These are phyloP conservation scores for Pichia gijzeniarum DNA, from an alignment of 805 yeast genomes.

Conservation along the genomic window DNA sequence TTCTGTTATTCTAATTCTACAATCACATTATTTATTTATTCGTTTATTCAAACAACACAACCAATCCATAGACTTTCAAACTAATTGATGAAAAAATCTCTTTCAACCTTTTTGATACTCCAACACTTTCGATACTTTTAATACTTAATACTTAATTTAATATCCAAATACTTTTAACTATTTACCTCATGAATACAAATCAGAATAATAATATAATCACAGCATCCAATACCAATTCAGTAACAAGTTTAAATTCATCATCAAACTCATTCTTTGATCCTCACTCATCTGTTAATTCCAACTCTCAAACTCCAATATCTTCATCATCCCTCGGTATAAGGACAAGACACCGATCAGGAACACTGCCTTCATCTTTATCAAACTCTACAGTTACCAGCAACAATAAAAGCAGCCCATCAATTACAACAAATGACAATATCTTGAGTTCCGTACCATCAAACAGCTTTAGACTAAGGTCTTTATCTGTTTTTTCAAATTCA, in stretches of 20 bases:
- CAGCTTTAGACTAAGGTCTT: background rate
- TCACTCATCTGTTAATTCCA: background rate
- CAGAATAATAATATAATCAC: background rate
- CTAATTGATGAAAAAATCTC: too few relatives aligned
- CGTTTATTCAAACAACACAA: too few relatives aligned
- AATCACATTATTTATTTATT: too few relatives aligned
- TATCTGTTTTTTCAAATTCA: background rate
- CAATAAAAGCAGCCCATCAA: background rate
- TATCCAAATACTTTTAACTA: too few relatives aligned
- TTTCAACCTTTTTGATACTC: too few relatives aligned
- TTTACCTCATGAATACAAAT: background rate
- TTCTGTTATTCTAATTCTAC: too few relatives aligned
- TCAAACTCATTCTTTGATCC: background rate
- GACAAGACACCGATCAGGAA: conserved; percentile 70
- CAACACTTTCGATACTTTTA: too few relatives aligned
- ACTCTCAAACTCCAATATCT: background rate
- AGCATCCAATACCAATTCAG: background rate
- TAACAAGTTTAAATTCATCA: background rate
- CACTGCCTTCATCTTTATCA: conserved; percentile 48
- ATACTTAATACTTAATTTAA: too few relatives aligned
- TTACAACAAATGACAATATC: too few relatives aligned
- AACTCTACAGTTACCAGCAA: conserved; percentile 9
- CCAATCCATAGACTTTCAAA: too few relatives aligned
- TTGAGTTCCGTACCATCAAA: background rate
- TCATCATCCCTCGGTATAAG: conserved; percentile 30